Evolutionary conservation across 1,284 basidiomycete genomes (phyloP).

Genomic region (Boletellus dicymbophilus): DNA sequence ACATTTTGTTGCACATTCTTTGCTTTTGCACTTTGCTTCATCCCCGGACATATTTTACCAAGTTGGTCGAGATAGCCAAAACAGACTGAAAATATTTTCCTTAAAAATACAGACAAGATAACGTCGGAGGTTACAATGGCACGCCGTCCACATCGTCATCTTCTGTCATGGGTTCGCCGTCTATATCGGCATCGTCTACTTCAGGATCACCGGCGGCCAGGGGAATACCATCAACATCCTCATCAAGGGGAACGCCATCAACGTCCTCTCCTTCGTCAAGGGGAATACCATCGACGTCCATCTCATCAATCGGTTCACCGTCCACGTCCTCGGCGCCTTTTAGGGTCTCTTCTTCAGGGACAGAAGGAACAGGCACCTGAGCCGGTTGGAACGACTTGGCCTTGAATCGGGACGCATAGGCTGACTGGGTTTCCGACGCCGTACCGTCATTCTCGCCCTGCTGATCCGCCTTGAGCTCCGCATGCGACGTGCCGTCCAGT

Average conservation of each 20-base stretch:
- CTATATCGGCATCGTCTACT: slow-evolving; percentile 21
- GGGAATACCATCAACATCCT: slow-evolving; percentile 37
- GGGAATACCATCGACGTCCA: slow-evolving; percentile 40
- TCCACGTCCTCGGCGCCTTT: slow-evolving; percentile 42
- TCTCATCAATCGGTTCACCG: slow-evolving; percentile 39
- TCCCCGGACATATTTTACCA: background rate
- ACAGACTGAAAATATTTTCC: too few species aligned
- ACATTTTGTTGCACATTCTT: background rate
- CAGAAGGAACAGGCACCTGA: slow-evolving; percentile 35
- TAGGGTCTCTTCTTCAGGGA: slow-evolving; percentile 36
- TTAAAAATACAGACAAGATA: too few species aligned
- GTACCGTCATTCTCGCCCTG: slow-evolving; percentile 35
- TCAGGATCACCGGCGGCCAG: slow-evolving; percentile 24
- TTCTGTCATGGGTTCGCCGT: slow-evolving; percentile 34
- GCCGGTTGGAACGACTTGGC: slow-evolving; percentile 76
- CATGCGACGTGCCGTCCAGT: slow-evolving; percentile 59
- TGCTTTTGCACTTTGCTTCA: background rate
- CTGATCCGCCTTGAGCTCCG: slow-evolving; percentile 31
- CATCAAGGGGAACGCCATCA: slow-evolving; percentile 32
- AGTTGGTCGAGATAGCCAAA: background rate
- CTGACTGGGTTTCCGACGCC: slow-evolving; percentile 31
- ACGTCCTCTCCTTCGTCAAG: slow-evolving; percentile 37
- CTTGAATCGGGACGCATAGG: slow-evolving; percentile 71
- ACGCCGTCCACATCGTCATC: slow-evolving; percentile 29
- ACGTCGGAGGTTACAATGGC: slow-evolving; percentile 15